Percentiles rank a stretch among this genome's conserved stretches.
Evolutionary conservation across 768 basidiomycete genomes (phyloP).

Genomic region (Tylopilus felleus): DNA sequence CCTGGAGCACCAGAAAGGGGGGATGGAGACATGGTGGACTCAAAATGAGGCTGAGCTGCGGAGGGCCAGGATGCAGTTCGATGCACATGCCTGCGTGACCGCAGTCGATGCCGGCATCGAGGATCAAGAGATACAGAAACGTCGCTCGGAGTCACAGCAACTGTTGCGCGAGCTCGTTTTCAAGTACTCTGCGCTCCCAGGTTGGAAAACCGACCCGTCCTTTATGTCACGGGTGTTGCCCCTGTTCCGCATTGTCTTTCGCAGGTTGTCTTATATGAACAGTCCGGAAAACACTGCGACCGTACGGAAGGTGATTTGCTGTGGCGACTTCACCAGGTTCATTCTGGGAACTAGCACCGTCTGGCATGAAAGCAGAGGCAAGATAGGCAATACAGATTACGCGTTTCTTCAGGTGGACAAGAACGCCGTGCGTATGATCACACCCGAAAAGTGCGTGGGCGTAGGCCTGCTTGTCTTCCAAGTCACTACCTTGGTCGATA

Average conservation of each 20-base stretch:
- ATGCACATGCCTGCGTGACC: conserved; percentile 16
- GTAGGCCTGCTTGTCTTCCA: neutral
- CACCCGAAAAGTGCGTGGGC: neutral
- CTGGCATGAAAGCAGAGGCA: neutral
- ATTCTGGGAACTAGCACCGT: neutral
- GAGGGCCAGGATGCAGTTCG: conserved; percentile 27
- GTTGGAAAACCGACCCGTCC: conserved; percentile 1
- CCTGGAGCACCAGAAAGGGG: conserved; percentile 25
- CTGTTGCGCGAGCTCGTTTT: neutral
- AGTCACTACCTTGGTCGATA: neutral
- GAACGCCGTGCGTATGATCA: neutral
- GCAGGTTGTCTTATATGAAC: neutral
- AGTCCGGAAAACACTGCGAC: neutral
- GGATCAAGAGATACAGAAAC: neutral
- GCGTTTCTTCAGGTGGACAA: neutral
- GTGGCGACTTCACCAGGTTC: neutral
- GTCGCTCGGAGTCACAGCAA: neutral
- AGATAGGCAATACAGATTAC: neutral
- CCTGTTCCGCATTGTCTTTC: neutral
- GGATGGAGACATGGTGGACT: conserved; percentile 29
- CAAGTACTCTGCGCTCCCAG: neutral
- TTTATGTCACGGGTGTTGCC: neutral
- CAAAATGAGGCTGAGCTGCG: conserved; percentile 27
- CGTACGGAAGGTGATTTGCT: conserved; percentile 2
- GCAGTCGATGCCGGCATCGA: conserved; percentile 2